phyloP scores from a whole-genome alignment of 768 basidiomycete genomes.

The Brasilioporus rufonigricans region DNA sequence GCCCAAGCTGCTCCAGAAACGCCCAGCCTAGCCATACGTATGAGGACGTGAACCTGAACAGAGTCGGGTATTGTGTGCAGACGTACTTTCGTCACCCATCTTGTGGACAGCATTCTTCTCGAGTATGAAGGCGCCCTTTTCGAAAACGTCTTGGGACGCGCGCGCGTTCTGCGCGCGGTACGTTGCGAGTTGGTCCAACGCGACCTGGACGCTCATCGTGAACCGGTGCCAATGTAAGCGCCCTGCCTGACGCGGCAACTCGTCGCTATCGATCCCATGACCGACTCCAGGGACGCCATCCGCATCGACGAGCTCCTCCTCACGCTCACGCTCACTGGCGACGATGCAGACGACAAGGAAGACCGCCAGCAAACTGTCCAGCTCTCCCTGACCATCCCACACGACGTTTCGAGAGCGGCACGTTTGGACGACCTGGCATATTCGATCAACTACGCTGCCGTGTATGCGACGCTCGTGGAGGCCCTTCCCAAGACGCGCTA shows the following conservation, averaged over 20 bases:
- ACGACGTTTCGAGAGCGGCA: constrained; percentile 51
- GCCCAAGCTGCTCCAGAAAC: constrained; percentile 74
- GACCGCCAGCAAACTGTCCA: constrained; percentile 63
- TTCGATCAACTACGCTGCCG: constrained; percentile 63
- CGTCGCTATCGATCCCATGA: not conserved
- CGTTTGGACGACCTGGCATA: constrained; percentile 49
- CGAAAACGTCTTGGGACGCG: constrained; percentile 58
- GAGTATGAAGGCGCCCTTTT: constrained; percentile 50
- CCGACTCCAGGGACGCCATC: constrained; percentile 41
- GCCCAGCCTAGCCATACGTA: constrained; percentile 56
- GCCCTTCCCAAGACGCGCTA: constrained; percentile 30
- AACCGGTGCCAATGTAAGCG: not conserved
- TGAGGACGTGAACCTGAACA: not conserved
- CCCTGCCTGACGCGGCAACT: not conserved
- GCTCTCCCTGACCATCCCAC: constrained; percentile 48
- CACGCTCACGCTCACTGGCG: constrained; percentile 36
- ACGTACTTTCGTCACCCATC: constrained; percentile 57
- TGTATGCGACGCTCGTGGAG: constrained; percentile 30
- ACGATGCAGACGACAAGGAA: no score
- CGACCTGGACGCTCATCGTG: constrained; percentile 44
- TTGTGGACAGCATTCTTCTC: constrained; percentile 43
- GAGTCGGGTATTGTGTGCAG: not conserved
- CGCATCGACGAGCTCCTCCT: constrained; percentile 49
- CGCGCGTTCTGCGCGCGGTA: constrained; percentile 50
- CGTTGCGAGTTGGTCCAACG: constrained; percentile 52